A percentile compares a stretch with the other conserved stretches of the same genome.
These are phyloP conservation scores for Talaromyces sp. DNA, from an alignment of 2,329 filamentous ascomycete genomes.

Conservation along the genomic window DNA sequence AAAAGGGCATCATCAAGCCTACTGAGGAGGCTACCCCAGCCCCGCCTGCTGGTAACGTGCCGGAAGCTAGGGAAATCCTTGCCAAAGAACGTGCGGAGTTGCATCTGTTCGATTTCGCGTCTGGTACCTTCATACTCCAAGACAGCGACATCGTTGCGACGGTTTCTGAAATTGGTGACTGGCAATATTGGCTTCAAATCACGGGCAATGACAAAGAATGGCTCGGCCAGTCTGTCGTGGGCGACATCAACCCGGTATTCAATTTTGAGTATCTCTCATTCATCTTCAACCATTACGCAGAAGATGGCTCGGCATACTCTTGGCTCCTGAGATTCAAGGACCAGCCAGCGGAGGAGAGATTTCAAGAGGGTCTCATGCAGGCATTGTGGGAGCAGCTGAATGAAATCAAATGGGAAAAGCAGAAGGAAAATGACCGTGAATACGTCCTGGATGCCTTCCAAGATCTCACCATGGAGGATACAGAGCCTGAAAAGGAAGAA, in stretches of 20 bases:
- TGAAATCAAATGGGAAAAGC: constrained; percentile 87
- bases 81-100: constrained; percentile 74
- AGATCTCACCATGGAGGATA: constrained; percentile 87
- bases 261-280: constrained; percentile 99
- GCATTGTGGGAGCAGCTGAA: constrained; percentile 96
- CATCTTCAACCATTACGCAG: constrained; percentile 94
- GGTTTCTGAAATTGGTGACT: constrained; percentile 80
- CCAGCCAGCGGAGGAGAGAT: constrained; percentile 70
- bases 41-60: constrained; percentile 56
- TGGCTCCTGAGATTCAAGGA: constrained; percentile 93
- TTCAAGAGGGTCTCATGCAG: constrained; percentile 92
- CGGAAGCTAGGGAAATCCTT: constrained; percentile 67
- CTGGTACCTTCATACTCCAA: constrained; percentile 77
- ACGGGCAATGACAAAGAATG: constrained; percentile 70
- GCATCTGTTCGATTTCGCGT: constrained; percentile 86
- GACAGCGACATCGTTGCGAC: constrained; percentile 69
- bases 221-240: constrained; percentile 77
- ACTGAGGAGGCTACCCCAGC: constrained; percentile 51
- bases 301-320: constrained; percentile 85
- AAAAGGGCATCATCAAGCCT: constrained; percentile 37
- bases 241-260: constrained; percentile 96
- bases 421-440: constrained; percentile 85
- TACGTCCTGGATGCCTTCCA: constrained; percentile 95
- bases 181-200: constrained; percentile 95
- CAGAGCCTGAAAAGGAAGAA: constrained; percentile 51